Evolutionary conservation across 352 stramenopile species (phyloP).

Genomic region (Pythium rishiriense): DNA sequence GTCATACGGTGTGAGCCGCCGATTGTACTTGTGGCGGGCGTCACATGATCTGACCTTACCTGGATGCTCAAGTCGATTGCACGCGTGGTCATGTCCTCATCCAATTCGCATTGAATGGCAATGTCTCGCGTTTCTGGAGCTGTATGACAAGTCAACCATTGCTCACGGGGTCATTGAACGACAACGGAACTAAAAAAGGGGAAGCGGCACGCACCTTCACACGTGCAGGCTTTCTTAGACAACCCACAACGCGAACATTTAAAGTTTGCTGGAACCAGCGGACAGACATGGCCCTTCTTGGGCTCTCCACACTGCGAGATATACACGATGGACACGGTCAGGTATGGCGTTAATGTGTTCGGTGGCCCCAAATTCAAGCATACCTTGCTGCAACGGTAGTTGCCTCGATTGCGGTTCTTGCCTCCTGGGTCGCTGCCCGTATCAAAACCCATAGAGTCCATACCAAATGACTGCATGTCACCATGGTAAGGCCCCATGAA

Average conservation of each 20-base stretch:
- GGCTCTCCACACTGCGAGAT: conserved; percentile 66
- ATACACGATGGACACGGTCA: neutral
- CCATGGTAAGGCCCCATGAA: conserved; percentile 60
- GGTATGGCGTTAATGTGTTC: no score
- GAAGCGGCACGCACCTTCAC: conserved; percentile 48
- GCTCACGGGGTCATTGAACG: no score
- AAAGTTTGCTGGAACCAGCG: conserved; percentile 78
- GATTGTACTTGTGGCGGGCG: no score
- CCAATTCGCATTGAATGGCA: conserved; percentile 75
- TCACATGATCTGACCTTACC: conserved; percentile 25
- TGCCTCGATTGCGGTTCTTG: conserved; percentile 83
- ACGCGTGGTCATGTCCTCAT: conserved; percentile 81
- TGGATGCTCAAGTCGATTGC: conserved; percentile 74
- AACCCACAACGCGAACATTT: conserved; percentile 79
- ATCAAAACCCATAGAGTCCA: conserved; percentile 36
- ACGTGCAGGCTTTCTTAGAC: conserved; percentile 76
- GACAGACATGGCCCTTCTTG: conserved; percentile 87
- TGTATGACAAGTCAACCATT: no score
- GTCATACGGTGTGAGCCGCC: neutral
- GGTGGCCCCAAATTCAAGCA: neutral
- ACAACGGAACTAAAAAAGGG: no score
- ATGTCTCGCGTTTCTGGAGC: conserved; percentile 65
- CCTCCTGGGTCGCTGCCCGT: conserved; percentile 34
- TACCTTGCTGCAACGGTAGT: conserved; percentile 87
- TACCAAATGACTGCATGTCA: conserved; percentile 38